phyloP scores from a whole-genome alignment of 208 protist species.

The Leishmania braziliensis region DNA sequence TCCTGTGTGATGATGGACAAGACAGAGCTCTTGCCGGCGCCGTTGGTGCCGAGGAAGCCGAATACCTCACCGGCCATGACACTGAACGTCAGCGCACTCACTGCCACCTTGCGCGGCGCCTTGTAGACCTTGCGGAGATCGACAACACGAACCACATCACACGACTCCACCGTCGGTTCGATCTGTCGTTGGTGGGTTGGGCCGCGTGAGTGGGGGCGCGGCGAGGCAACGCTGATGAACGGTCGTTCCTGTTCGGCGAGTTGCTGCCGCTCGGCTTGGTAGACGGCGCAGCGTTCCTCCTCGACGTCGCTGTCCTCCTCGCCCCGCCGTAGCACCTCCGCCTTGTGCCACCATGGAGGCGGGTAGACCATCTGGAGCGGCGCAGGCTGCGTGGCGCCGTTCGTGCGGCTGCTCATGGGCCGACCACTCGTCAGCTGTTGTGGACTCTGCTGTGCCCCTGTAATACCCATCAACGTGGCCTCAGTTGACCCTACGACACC shows the following conservation, averaged over 20 bases:
- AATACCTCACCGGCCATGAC: constrained; percentile 80
- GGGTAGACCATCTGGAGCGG: constrained; percentile 21
- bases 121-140: constrained; percentile 44
- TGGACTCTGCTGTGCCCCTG: not conserved
- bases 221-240: not conserved
- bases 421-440: not conserved
- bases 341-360: constrained; percentile 10
- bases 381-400: not conserved
- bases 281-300: constrained; percentile 47
- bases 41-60: constrained; percentile 86
- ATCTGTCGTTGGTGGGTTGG: not conserved
- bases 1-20: constrained; percentile 85
- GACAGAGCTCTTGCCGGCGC: constrained; percentile 85
- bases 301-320: constrained; percentile 61
- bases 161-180: not conserved
- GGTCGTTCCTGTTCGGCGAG: not conserved
- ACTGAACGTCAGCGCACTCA: constrained; percentile 66
- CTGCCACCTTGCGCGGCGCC: constrained; percentile 41
- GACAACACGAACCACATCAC: constrained; percentile 43
- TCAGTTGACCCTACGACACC: not conserved
- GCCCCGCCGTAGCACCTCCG: constrained; percentile 8
- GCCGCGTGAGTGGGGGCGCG: not conserved
- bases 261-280: constrained; percentile 25
- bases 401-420: not conserved
- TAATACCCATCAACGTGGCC: not conserved